phyloP scores from a whole-genome alignment of 2,329 filamentous ascomycete genomes.

The Chrysoporthe puriensis region DNA sequence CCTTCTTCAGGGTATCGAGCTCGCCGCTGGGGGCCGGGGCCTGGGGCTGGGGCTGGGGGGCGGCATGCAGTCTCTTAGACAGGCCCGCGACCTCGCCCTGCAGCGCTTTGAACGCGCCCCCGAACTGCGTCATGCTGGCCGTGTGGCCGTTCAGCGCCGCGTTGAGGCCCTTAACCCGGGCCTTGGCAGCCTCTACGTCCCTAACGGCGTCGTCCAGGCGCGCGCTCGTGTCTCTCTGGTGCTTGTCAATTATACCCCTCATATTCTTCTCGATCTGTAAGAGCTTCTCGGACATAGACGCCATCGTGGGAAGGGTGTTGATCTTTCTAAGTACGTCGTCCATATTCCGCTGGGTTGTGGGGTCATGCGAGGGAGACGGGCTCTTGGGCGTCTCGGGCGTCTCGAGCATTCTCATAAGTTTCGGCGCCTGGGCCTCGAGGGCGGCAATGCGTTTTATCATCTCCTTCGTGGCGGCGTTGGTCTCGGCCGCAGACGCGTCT shows the following conservation, averaged over 20 bases:
- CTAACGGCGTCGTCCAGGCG: not conserved
- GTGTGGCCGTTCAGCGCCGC: not conserved
- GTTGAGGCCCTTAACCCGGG: slow-evolving; percentile 6
- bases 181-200: not conserved
- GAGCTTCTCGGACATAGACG: not conserved
- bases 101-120: not conserved
- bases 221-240: not conserved
- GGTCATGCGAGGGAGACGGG: slow-evolving; percentile 3
- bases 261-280: not conserved
- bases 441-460: not conserved
- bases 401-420: not conserved
- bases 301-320: slow-evolving; percentile 4
- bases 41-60: not conserved
- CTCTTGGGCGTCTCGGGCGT: not conserved
- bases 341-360: slow-evolving; percentile 6
- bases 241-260: not conserved
- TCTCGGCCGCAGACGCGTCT: not conserved
- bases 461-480: not conserved
- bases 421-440: not conserved
- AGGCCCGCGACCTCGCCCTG: not conserved
- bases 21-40: too few relatives aligned
- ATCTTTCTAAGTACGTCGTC: slow-evolving; percentile 4
- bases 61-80: not conserved
- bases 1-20: not conserved
- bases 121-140: not conserved